These are phyloP conservation scores for Leccinum boreale DNA, from an alignment of 768 basidiomycete species.

Conservation along the genomic window DNA sequence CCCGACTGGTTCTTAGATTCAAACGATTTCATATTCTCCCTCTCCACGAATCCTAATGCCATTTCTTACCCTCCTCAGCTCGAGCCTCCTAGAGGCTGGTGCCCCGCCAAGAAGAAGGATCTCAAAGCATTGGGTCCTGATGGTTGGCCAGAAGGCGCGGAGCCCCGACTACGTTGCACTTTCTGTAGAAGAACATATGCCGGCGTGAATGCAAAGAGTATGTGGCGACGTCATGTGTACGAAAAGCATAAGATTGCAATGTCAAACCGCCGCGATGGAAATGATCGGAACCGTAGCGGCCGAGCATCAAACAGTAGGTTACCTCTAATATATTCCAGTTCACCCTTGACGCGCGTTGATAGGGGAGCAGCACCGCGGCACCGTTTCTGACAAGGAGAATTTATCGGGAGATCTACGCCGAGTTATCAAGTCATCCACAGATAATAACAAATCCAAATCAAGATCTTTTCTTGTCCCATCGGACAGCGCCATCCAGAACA, in stretches of 20 bases:
- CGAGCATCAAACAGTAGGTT: conserved; percentile 64
- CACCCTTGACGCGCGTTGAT: conserved; percentile 18
- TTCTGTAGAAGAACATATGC: conserved; percentile 83
- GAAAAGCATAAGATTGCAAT: conserved; percentile 91
- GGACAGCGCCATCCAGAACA: conserved; percentile 11
- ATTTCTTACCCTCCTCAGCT: conserved; percentile 72
- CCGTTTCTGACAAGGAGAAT: conserved; percentile 32
- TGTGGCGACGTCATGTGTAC: conserved; percentile 87
- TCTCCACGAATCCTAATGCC: conserved; percentile 46
- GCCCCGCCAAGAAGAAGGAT: conserved; percentile 81
- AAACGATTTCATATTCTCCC: conserved; percentile 53
- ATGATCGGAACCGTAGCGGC: conserved; percentile 56
- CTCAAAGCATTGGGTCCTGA: conserved; percentile 64
- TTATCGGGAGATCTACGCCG: conserved; percentile 29
- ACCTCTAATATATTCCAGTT: conserved; percentile 2
- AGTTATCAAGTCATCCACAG: conserved; percentile 23
- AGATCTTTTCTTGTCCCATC: conserved; percentile 21
- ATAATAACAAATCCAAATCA: conserved; percentile 19
- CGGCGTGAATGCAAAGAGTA: conserved; percentile 86
- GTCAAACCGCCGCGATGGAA: conserved; percentile 76
- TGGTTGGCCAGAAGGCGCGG: conserved; percentile 78
- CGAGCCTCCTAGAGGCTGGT: conserved; percentile 85
- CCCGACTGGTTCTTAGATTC: conserved; percentile 78
- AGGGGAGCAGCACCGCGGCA: conserved; percentile 65
- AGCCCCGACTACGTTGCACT: conserved; percentile 76